phyloP scores from a whole-genome alignment of 257 asterid genomes.

The Echium plantagineum region DNA sequence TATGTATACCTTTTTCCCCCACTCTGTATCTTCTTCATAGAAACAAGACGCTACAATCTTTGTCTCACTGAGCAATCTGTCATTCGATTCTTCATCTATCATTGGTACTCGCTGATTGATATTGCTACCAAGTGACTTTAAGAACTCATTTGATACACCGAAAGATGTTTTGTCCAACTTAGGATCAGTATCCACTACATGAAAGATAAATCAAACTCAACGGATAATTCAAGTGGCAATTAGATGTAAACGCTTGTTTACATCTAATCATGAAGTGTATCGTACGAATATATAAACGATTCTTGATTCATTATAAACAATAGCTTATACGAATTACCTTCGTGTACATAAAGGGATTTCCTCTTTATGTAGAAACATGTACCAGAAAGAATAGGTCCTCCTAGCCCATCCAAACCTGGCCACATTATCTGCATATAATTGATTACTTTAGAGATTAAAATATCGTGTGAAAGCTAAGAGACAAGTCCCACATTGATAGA shows the following conservation, averaged over 20 bases:
- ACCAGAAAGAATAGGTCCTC: constrained; percentile 38
- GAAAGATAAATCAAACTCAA: too few relatives aligned
- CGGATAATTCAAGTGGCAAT: too few relatives aligned
- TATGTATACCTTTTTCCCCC: constrained; percentile 37
- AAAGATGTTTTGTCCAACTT: constrained; percentile 21
- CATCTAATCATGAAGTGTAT: too few relatives aligned
- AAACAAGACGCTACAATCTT: constrained; percentile 26
- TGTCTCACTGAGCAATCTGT: too few relatives aligned
- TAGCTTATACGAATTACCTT: too few relatives aligned
- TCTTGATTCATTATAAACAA: too few relatives aligned
- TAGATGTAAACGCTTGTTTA: too few relatives aligned
- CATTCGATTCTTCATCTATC: neutral
- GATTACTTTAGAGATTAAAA: neutral
- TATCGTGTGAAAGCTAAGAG: too few relatives aligned
- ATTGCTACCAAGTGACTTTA: constrained; percentile 19
- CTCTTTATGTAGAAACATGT: constrained; percentile 47
- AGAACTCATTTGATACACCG: constrained; percentile 42
- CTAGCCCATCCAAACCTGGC: constrained; percentile 37
- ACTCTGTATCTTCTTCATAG: constrained; percentile 31
- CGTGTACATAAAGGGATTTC: constrained; percentile 31
- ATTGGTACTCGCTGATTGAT: constrained; percentile 7
- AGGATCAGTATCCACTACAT: constrained; percentile 14
- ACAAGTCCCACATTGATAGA: too few relatives aligned
- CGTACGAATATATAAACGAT: too few relatives aligned
- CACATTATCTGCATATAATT: constrained; percentile 27